Conservation (phyloP, 139 green algal species). For the Volvox reticuliferus region DNA sequence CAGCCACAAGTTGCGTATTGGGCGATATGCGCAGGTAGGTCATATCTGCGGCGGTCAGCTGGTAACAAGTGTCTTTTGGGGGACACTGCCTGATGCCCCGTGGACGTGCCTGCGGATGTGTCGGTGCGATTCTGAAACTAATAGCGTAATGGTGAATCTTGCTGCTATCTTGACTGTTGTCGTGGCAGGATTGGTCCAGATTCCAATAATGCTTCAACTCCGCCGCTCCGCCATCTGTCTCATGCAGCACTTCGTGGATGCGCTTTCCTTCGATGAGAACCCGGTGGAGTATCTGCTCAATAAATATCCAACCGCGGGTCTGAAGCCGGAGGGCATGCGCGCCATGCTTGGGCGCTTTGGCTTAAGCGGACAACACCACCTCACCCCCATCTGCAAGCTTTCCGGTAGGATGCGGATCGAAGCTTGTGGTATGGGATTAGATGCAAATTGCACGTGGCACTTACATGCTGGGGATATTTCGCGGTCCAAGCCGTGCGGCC, state of each 20-base stretch:
- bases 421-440: too few relatives aligned
- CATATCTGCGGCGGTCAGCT: neutral
- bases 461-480: too few relatives aligned
- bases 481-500: too few relatives aligned
- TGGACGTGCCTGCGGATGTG: too few relatives aligned
- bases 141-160: too few relatives aligned
- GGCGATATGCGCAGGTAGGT: constrained; percentile 85
- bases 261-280: constrained; percentile 93
- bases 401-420: constrained; percentile 67
- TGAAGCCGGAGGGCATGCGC: constrained; percentile 94
- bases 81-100: too few relatives aligned
- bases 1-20: constrained; percentile 95
- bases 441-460: too few relatives aligned
- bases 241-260: constrained; percentile 98
- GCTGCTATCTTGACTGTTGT: too few relatives aligned
- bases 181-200: too few relatives aligned
- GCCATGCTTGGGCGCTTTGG: constrained; percentile 96
- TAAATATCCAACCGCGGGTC: constrained; percentile 72
- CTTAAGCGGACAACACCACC: constrained; percentile 95
- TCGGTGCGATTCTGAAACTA: too few relatives aligned
- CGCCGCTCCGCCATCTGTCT: neutral
- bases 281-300: constrained; percentile 95
- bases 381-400: constrained; percentile 96
- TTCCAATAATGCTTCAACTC: too few relatives aligned
- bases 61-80: too few relatives aligned